Evolutionary conservation across 1,284 basidiomycete genomes (phyloP), one percentile per base, ranked within the genome.

Genomic region (Puccinia polysora): DNA sequence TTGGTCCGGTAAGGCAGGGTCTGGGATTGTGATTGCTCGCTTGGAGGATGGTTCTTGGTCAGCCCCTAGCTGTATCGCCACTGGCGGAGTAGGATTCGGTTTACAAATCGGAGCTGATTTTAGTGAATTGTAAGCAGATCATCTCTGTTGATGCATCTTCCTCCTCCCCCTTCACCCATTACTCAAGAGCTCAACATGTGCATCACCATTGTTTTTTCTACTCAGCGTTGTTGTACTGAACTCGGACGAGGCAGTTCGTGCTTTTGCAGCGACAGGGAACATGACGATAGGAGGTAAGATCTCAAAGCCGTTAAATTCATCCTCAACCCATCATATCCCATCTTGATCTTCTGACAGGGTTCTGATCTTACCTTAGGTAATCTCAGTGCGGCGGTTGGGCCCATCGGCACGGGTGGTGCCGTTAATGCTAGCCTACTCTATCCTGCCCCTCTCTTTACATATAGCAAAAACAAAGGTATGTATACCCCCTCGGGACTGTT

Each of bases 1-100:
- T 36, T 70, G 67, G 67, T 60, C 67, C 32, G 67, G 67, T 34
- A 70, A 60, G 47, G 58, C 65, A 59, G 65, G 65, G 25, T 92
- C 90, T 0, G 95, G 95, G 8, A 82, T 98, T 73, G 93, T 98
- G 79, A 89, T 97, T 77, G 91, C 95, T 10, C 87, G 96, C 18
- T 85, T 97, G 43, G 89, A 90, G 3, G 94, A 97, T 78, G 96
- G 95, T 74, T 93, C 90, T 23, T 97, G 95, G 95, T 93, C 90
- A 58, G 94, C 94, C 0, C 95, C 95, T 0, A 92, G 89, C 52
- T 97, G 94, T 81, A 96, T 98, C 79, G 94, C 91, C n/a, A 97
- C 94, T 0, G 94, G 91, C 28, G 67, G 67, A n/a, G 84, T 96
- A 4, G 95, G 95, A 47, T 94, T 94, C 87, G 95, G 95, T 56